Conservation (phyloP, 257 asterid genomes). For the Solanum microdontum region DNA sequence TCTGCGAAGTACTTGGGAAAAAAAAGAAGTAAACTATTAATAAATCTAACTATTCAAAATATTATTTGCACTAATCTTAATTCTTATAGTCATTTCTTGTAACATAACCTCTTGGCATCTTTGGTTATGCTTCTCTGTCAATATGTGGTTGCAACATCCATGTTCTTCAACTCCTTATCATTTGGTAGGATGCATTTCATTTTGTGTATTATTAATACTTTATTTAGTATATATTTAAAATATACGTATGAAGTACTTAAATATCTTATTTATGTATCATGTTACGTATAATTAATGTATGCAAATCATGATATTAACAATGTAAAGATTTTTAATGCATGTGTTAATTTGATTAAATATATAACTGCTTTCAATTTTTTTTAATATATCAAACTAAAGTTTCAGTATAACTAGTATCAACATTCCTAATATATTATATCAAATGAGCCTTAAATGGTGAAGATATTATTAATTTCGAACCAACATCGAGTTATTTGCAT, state of each 20-base stretch:
- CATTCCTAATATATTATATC: too few species aligned
- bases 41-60: background rate
- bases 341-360: too few species aligned
- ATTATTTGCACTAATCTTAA: background rate
- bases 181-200: background rate
- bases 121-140: background rate
- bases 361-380: too few species aligned
- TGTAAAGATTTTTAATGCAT: background rate
- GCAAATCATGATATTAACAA: background rate
- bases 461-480: background rate
- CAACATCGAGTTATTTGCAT: background rate
- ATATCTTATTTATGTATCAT: too few species aligned
- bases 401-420: background rate
- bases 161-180: background rate
- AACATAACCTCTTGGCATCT: background rate
- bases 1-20: background rate
- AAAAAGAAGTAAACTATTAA: background rate
- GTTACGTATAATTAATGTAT: too few species aligned
- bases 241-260: too few species aligned
- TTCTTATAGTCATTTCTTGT: background rate
- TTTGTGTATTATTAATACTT: background rate
- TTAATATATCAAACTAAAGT: too few species aligned
- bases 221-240: too few species aligned
- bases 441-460: background rate
- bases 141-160: background rate